phyloP scores from a whole-genome alignment of 345 rosid genomes.

The Toxicodendron radicans region DNA sequence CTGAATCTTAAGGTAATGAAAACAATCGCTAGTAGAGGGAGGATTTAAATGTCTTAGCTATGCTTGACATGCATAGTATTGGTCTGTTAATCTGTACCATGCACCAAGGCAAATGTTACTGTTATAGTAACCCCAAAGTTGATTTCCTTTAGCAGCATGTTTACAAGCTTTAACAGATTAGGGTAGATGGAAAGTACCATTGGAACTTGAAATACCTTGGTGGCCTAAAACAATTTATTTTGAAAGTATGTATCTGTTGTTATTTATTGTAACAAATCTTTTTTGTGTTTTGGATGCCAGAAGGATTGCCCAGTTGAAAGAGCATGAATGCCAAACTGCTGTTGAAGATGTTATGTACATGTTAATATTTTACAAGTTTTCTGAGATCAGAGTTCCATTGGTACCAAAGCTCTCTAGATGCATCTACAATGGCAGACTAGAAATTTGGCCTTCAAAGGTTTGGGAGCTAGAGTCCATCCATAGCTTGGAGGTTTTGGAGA shows the following conservation, averaged over 20 bases:
- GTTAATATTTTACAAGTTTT: constrained; percentile 75
- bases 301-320: constrained; percentile 80
- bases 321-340: constrained; percentile 59
- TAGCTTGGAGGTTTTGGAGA: constrained; percentile 59
- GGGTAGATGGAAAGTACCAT: not conserved
- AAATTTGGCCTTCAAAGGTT: constrained; percentile 85
- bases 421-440: constrained; percentile 78
- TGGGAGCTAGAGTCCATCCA: constrained; percentile 93
- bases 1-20: constrained; percentile 13
- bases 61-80: not conserved
- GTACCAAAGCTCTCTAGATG: constrained; percentile 88
- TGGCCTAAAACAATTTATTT: not conserved
- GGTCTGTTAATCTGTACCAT: not conserved
- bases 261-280: not conserved
- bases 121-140: constrained; percentile 1
- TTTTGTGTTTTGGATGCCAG: constrained; percentile 35
- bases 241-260: constrained; percentile 6
- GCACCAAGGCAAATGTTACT: constrained; percentile 7
- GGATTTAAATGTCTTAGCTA: not conserved
- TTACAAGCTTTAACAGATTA: constrained; percentile 9
- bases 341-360: constrained; percentile 89
- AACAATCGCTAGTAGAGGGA: not conserved
- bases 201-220: constrained; percentile 9
- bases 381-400: constrained; percentile 78
- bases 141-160: constrained; percentile 3